phyloP scores from a whole-genome alignment of 139 green algal species.

The Nannochloris sp. region DNA sequence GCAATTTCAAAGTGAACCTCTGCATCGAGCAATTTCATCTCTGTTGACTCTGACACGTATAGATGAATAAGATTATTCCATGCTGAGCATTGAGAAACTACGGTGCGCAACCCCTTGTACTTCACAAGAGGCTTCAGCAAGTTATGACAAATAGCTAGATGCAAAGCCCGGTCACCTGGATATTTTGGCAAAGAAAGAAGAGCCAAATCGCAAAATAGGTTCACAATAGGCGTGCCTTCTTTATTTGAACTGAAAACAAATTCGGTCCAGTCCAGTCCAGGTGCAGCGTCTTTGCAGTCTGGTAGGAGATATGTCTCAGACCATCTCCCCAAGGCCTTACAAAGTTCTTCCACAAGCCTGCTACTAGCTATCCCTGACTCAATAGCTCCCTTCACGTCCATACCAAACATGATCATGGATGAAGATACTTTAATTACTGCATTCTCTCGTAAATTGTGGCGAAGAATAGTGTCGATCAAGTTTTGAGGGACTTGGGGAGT shows the following conservation, averaged over 20 bases:
- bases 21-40: neutral
- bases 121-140: constrained; percentile 53
- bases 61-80: constrained; percentile 46
- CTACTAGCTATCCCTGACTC: constrained; percentile 39
- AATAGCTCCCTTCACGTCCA: constrained; percentile 21
- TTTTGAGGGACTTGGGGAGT: constrained; percentile 57
- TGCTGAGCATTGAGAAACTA: constrained; percentile 28
- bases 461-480: constrained; percentile 30
- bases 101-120: constrained; percentile 18
- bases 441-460: neutral
- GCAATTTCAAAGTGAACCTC: constrained; percentile 11
- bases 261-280: constrained; percentile 3
- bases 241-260: neutral
- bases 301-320: constrained; percentile 80
- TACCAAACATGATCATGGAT: constrained; percentile 17
- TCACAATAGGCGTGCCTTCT: neutral
- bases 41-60: constrained; percentile 10
- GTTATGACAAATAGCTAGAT: constrained; percentile 22
- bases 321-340: constrained; percentile 60
- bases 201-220: constrained; percentile 42
- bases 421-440: neutral
- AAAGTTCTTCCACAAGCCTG: constrained; percentile 64
- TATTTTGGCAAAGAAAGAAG: constrained; percentile 18
- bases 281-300: constrained; percentile 23
- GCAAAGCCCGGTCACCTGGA: constrained; percentile 24